Conservation (phyloP, 768 basidiomycete genomes). For the Xerocomellus amylosporus region DNA sequence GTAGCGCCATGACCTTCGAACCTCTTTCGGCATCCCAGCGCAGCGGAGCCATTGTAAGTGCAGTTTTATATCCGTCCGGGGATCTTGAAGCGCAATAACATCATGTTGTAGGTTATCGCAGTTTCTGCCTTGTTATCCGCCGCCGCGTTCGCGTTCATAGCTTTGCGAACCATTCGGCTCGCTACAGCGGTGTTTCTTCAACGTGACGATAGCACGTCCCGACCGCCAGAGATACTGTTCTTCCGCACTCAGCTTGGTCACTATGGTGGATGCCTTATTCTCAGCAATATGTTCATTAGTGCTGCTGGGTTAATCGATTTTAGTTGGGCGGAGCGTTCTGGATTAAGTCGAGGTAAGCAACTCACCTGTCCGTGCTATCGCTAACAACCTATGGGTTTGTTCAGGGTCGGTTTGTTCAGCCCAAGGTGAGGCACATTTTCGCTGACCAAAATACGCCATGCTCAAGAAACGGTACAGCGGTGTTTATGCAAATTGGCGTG, state of each 20-base stretch:
- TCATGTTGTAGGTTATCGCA: conserved; percentile 39
- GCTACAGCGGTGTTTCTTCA: conserved; percentile 36
- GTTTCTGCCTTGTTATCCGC: conserved; percentile 54
- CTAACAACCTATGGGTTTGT: conserved; percentile 2
- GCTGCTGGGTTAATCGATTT: conserved; percentile 54
- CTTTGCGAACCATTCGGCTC: conserved; percentile 47
- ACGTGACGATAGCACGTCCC: conserved; percentile 26
- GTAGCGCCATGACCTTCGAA: not conserved
- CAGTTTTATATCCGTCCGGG: not conserved
- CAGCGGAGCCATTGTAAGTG: conserved; percentile 22
- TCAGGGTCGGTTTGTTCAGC: conserved; percentile 49
- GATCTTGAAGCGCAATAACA: not conserved
- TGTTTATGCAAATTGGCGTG: conserved; percentile 60
- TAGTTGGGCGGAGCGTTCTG: conserved; percentile 44
- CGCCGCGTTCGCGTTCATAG: conserved; percentile 50
- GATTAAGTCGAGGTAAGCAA: conserved; percentile 47
- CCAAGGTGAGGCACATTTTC: conserved; percentile 48
- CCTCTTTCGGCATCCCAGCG: conserved; percentile 14
- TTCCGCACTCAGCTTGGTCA: conserved; percentile 71
- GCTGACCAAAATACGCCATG: not conserved
- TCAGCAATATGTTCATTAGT: conserved; percentile 54
- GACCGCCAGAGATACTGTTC: conserved; percentile 51
- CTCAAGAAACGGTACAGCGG: conserved; percentile 35
- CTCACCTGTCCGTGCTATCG: not conserved
- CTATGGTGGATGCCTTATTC: conserved; percentile 61